Base-by-base conservation (phyloP, 148 eudicot genomes). In the Silene latifolia region DNA sequence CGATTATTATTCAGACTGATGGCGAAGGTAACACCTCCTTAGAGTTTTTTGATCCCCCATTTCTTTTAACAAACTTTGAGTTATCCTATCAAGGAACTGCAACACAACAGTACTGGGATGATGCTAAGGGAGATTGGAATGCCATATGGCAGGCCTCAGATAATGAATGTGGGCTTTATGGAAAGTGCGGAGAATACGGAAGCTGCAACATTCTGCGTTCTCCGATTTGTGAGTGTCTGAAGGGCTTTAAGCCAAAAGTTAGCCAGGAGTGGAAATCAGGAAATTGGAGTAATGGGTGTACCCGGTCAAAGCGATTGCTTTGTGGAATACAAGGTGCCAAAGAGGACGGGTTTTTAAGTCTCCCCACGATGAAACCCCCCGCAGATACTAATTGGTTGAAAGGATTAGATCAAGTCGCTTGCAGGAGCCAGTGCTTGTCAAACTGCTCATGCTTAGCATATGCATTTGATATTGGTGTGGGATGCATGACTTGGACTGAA, bases 381-480 rank as follows among this genome's bases (percentile, higher is more conserved):
- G 85, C 63, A 10, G 63, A 72, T 53, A 44, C 64, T 14, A 44
- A 71, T 21, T 69, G 63, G 79, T n/a, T 61, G 7, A 71, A 53
- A 23, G 76, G 76, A 9, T 8, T 62, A 12, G 56, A 62, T 62
- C 58, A 63, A 46, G 76, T 21, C 67, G 63, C 17, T 44, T 54
- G 93, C 46, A 63, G 63, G 39, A 72, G 13, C 9, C 70, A 48
- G 51, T 91, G 93, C 77, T 62, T 47, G 63, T 67, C 63, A 53
- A 80, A 86, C 42, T 91, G 97, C 68, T 76, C 82, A 12, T 91
- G 97, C 32, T 70, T 74, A 46, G 93, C 91, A 15, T 91, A 83
- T 62, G 63, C 91, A 18, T 76, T 75, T 65, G 71, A 76, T 24
- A 73, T 80, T 3, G 70, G 62, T 3, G 78, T 72, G n/a, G 97